A percentile compares a stretch with the other conserved stretches of the same genome.
Conservation (phyloP, 495 filamentous ascomycete species). For the Tuber borchii region DNA sequence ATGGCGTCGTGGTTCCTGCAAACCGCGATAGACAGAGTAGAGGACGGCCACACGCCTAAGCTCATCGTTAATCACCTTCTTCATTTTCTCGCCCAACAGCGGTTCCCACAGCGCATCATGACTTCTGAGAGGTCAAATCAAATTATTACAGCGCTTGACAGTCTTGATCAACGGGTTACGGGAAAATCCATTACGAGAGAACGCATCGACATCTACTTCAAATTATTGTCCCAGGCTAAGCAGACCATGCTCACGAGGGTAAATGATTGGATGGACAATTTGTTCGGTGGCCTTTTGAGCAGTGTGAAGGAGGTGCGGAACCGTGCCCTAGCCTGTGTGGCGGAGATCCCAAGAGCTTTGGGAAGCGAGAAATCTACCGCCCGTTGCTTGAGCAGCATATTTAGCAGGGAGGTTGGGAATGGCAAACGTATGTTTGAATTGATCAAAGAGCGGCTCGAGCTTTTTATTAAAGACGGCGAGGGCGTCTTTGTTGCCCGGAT, state of each 20-base stretch:
- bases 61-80: conserved; percentile 69
- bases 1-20: conserved; percentile 75
- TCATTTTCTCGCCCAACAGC: conserved; percentile 68
- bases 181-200: conserved; percentile 70
- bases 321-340: conserved; percentile 66
- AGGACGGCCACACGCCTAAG: conserved; percentile 62
- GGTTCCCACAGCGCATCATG: conserved; percentile 67
- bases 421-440: conserved; percentile 57
- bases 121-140: conserved; percentile 59
- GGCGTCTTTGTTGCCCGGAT: conserved; percentile 72
- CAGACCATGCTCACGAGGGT: conserved; percentile 57
- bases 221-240: conserved; percentile 62
- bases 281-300: conserved; percentile 76
- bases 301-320: conserved; percentile 65
- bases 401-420: conserved; percentile 54
- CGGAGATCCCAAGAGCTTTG: conserved; percentile 56
- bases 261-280: conserved; percentile 65
- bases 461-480: conserved; percentile 63
- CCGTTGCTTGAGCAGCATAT: conserved; percentile 58
- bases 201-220: conserved; percentile 68
- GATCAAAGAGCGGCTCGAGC: conserved; percentile 58
- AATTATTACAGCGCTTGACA: conserved; percentile 60
- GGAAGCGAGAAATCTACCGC: conserved; percentile 61
- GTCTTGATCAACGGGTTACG: conserved; percentile 63
- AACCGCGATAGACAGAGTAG: conserved; percentile 62